Base-by-base conservation (phyloP, 2,329 filamentous ascomycete genomes). In the Fusarium coffeatum region DNA sequence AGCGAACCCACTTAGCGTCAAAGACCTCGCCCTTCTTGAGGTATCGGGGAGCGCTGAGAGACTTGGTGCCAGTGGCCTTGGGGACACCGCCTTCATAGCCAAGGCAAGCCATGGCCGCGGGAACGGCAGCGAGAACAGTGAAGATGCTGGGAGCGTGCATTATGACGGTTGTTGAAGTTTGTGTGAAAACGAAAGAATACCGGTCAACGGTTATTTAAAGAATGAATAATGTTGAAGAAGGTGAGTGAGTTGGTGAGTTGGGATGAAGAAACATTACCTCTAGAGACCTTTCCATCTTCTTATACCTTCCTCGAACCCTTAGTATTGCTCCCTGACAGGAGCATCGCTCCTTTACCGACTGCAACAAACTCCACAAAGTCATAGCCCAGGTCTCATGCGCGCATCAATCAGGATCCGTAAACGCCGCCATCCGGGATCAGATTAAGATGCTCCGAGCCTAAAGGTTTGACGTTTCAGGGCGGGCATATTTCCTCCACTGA, bases 1-100 rank as follows among this genome's bases (percentile, higher is more conserved):
- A 83, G 59, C 75, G 76, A 55, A 74, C 76, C 76, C 76, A 78
- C 9, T 64, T 66, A 42, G 74, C 78, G 40, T 79, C 78, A 23
- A 74, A 74, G 23, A 74, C 72, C 46, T 76, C 64, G 6, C 76
- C 72, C 6, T 74, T 63, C 43, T 68, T 66, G 51, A 79, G 68
- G 61, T 76, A 74, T 32, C 76, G 77, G 8, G 79, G 78, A 0
- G 66, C 63, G 42, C 67, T 76, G 43, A 75, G 74, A 41, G 72
- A 60, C 71, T 76, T 77, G 40, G 43, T 59, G 16, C 67, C 69
- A 12, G 77, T 78, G 13, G 73, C 42, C 37, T 69, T 75, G 40
- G 77, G 77, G 8, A 79, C 50, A n/a, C 77, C 77, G 10, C 75
- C 76, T 2, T 69, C 71, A 22, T 72, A 74, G 12, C 74, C 74